These are phyloP conservation scores for Talaromyces proteolyticus DNA, from an alignment of 495 filamentous ascomycete genomes.

Conservation along the genomic window DNA sequence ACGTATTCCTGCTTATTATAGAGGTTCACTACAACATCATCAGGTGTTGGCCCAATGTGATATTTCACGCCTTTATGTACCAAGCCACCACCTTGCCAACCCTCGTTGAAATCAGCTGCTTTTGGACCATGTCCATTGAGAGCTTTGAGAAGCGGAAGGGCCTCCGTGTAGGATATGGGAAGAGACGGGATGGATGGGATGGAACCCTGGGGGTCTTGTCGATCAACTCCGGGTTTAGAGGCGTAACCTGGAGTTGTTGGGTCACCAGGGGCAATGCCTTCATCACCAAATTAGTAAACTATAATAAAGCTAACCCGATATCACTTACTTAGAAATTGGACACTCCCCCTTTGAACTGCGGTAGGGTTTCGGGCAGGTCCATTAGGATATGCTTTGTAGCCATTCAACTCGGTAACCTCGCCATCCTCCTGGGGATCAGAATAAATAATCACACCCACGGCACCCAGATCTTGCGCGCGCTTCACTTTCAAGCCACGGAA, in stretches of 20 bases:
- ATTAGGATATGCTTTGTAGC: constrained; percentile 72
- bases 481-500: constrained; percentile 93
- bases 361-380: constrained; percentile 85
- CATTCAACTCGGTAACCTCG: constrained; percentile 71
- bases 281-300: constrained; percentile 5
- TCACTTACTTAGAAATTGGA: constrained; percentile 67
- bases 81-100: constrained; percentile 69
- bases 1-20: constrained; percentile 85
- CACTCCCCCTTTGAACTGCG: constrained; percentile 89
- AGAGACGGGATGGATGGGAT: constrained; percentile 87
- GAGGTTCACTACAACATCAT: constrained; percentile 69
- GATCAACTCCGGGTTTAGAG: constrained; percentile 83
- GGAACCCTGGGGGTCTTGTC: constrained; percentile 57
- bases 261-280: constrained; percentile 57
- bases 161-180: constrained; percentile 85
- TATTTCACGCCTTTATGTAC: constrained; percentile 82
- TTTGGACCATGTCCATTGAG: constrained; percentile 84
- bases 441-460: constrained; percentile 82
- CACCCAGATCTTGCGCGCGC: constrained; percentile 85
- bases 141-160: constrained; percentile 76
- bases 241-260: constrained; percentile 91
- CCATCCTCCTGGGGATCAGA: constrained; percentile 89
- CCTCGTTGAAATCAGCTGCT: constrained; percentile 68
- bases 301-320: constrained; percentile 1
- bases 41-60: constrained; percentile 83